These are phyloP conservation scores for Chimonanthus praecox DNA, from an alignment of 164 flowering plant species.

Conservation along the genomic window DNA sequence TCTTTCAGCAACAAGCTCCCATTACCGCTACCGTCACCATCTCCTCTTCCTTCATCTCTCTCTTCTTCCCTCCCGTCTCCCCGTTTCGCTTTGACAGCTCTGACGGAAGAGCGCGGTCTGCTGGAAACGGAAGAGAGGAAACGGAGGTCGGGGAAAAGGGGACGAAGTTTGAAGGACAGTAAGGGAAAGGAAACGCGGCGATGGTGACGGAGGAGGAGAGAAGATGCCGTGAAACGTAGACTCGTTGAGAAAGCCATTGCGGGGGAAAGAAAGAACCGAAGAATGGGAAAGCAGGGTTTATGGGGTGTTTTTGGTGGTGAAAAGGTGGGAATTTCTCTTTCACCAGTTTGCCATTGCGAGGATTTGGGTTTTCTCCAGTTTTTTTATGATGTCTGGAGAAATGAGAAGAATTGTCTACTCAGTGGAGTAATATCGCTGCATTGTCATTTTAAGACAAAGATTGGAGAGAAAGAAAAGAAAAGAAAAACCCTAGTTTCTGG, in stretches of 20 bases:
- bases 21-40: constrained; percentile 20
- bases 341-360: neutral
- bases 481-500: no score
- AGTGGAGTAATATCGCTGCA: no score
- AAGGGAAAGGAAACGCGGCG: constrained; percentile 8
- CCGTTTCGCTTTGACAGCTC: constrained; percentile 24
- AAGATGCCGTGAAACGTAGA: constrained; percentile 18
- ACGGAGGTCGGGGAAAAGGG: constrained; percentile 32
- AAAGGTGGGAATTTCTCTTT: no score
- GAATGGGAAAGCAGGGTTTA: neutral
- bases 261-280: neutral
- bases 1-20: constrained; percentile 38
- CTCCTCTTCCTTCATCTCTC: constrained; percentile 12
- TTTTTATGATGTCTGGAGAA: no score
- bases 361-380: no score
- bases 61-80: constrained; percentile 24
- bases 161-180: constrained; percentile 4
- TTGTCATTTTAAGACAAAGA: no score
- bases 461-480: no score
- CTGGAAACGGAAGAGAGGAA: constrained; percentile 29
- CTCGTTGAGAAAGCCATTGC: constrained; percentile 13
- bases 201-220: constrained; percentile 5
- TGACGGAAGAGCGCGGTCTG: constrained; percentile 2
- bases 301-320: neutral
- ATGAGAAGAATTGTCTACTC: no score